Percentiles rank a stretch among this genome's conserved stretches.
These are phyloP conservation scores for Hexamita inflata DNA, from an alignment of 208 protist genomes.

Conservation along the genomic window DNA sequence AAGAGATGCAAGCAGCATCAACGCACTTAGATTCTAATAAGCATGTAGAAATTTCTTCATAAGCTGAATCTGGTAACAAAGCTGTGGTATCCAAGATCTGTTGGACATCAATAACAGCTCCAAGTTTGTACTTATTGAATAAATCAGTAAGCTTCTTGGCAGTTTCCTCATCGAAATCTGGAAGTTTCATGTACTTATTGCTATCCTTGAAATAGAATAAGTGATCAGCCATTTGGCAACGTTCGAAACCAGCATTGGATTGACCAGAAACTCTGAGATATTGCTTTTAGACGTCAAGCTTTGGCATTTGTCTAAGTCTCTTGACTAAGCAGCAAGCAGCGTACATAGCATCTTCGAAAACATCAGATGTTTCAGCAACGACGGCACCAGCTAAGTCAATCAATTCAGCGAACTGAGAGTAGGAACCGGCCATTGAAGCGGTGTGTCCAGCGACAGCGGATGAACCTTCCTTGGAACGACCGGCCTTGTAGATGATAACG, in stretches of 20 bases:
- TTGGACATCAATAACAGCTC: constrained; percentile 28
- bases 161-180: not conserved
- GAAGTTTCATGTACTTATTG: not conserved
- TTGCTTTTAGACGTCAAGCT: not conserved
- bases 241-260: constrained; percentile 44
- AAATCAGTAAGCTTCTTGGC: not conserved
- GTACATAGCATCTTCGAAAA: constrained; percentile 30
- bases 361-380: constrained; percentile 9
- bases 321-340: not conserved
- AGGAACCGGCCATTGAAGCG: constrained; percentile 43
- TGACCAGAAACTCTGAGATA: constrained; percentile 29
- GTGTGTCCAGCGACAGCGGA: constrained; percentile 39
- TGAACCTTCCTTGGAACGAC: constrained; percentile 19
- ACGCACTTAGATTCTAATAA: constrained; percentile 10
- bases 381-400: constrained; percentile 28
- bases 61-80: constrained; percentile 7
- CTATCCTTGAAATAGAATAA: constrained; percentile 19
- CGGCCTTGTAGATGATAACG: constrained; percentile 40
- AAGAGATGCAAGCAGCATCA: constrained; percentile 24
- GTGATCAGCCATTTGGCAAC: constrained; percentile 43
- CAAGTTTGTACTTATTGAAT: constrained; percentile 14
- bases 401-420: constrained; percentile 34
- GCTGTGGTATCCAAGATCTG: constrained; percentile 36
- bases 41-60: constrained; percentile 1
- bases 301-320: not conserved